phyloP scores from a whole-genome alignment of 768 basidiomycete species.

The Lactarius hatsudake region DNA sequence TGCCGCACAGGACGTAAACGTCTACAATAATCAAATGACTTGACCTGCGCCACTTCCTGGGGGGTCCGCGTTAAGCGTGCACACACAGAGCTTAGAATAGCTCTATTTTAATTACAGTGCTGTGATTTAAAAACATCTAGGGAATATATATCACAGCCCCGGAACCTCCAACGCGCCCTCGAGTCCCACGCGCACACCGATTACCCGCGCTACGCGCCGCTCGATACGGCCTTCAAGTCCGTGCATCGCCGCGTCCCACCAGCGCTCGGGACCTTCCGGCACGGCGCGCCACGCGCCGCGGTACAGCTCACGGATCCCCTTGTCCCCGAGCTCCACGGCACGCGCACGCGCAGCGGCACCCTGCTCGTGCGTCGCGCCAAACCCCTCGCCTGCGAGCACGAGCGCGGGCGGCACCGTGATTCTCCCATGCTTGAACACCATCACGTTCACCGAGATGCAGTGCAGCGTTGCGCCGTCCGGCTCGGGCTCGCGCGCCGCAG shows the following conservation, averaged over 20 bases:
- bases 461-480: conserved; percentile 58
- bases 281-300: conserved; percentile 61
- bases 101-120: neutral
- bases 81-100: no score
- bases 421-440: conserved; percentile 68
- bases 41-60: no score
- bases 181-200: conserved; percentile 35
- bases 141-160: neutral
- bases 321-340: conserved; percentile 36
- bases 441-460: conserved; percentile 59
- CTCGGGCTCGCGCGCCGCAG: conserved; percentile 35
- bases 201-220: conserved; percentile 29
- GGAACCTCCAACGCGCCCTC: conserved; percentile 30
- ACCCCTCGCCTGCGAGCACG: conserved; percentile 59
- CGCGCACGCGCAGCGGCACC: conserved; percentile 24
- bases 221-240: conserved; percentile 35
- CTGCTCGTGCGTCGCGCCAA: conserved; percentile 35
- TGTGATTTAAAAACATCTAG: neutral
- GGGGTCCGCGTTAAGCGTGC: no score
- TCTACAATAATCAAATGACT: no score
- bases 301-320: conserved; percentile 46
- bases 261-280: conserved; percentile 50
- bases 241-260: conserved; percentile 66
- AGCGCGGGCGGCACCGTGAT: conserved; percentile 72
- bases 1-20: no score